Evolutionary conservation across 805 yeast genomes (phyloP).

Genomic region (Metschnikowia similis): DNA sequence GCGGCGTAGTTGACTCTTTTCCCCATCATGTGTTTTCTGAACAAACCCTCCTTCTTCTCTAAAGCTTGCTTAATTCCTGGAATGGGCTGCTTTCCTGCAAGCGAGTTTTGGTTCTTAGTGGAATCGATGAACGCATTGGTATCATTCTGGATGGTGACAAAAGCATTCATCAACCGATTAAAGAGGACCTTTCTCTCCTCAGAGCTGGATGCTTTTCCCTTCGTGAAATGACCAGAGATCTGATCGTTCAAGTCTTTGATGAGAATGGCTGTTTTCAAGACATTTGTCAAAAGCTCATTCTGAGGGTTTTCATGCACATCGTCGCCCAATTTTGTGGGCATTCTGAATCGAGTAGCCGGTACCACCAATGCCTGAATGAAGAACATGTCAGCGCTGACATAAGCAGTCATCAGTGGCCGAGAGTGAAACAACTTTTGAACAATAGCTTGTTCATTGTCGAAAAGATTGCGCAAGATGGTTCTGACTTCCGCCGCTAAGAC

Average conservation of each 20-base stretch:
- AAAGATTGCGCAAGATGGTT: conserved; percentile 70
- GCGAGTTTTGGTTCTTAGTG: conserved; percentile 75
- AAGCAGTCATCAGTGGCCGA: conserved; percentile 54
- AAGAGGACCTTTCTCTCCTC: conserved; percentile 76
- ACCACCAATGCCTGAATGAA: conserved; percentile 86
- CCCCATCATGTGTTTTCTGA: conserved; percentile 99
- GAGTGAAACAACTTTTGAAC: conserved; percentile 76
- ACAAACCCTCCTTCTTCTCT: conserved; percentile 97
- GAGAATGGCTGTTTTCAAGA: conserved; percentile 72
- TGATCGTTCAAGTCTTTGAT: conserved; percentile 90
- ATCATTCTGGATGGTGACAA: conserved; percentile 91
- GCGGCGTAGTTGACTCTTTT: conserved; percentile 99
- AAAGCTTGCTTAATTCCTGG: conserved; percentile 98
- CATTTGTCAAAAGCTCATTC: conserved; percentile 78
- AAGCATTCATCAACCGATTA: conserved; percentile 90
- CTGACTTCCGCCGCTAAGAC: conserved; percentile 84
- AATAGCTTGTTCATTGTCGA: conserved; percentile 65
- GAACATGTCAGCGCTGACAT: conserved; percentile 72
- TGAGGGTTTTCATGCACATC: conserved; percentile 93
- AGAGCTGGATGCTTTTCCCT: conserved; percentile 49
- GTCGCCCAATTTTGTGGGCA: conserved; percentile 96
- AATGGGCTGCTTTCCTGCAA: conserved; percentile 64
- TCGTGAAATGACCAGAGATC: conserved; percentile 49
- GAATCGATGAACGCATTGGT: conserved; percentile 92
- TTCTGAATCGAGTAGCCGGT: conserved; percentile 94